A percentile compares a stretch with the other conserved stretches of the same genome.
phyloP scores from a whole-genome alignment of 345 rosid genomes.

The Euphorbia pulcherrima region DNA sequence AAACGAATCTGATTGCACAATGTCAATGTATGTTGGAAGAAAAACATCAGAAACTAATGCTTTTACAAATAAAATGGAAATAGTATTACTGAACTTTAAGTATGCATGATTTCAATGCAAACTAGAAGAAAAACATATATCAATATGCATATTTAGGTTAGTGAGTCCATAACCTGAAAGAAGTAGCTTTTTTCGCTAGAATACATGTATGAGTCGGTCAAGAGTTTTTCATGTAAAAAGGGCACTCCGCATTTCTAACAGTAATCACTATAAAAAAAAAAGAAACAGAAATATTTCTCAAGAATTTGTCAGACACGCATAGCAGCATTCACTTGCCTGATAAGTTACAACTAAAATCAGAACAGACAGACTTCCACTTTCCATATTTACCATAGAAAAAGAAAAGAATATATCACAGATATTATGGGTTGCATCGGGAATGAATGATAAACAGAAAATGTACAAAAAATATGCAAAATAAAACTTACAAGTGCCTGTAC shows the following conservation, averaged over 20 bases:
- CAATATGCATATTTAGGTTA: not conserved
- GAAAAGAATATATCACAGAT: not conserved
- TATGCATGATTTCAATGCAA: not conserved
- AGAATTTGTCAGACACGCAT: not conserved
- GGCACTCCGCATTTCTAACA: not conserved
- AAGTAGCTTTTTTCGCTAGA: not conserved
- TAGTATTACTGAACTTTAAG: not conserved
- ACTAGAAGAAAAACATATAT: not conserved
- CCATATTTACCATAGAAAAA: not conserved
- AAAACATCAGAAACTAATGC: not conserved
- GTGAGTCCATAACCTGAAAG: not conserved
- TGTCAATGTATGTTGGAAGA: not conserved
- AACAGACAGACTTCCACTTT: not conserved
- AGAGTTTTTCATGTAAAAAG: not conserved
- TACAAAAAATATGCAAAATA: constrained; percentile 1
- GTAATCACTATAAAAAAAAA: not conserved
- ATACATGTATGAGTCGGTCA: not conserved
- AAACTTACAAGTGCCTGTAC: not conserved
- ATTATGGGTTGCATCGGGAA: not conserved
- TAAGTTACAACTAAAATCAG: not conserved
- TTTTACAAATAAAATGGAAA: not conserved
- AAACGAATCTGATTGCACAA: not conserved
- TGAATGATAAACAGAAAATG: not conserved
- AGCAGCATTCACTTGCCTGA: not conserved
- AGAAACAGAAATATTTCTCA: not conserved